Conservation (phyloP, 2,329 filamentous ascomycete genomes). For the Ophiostoma quercus region DNA sequence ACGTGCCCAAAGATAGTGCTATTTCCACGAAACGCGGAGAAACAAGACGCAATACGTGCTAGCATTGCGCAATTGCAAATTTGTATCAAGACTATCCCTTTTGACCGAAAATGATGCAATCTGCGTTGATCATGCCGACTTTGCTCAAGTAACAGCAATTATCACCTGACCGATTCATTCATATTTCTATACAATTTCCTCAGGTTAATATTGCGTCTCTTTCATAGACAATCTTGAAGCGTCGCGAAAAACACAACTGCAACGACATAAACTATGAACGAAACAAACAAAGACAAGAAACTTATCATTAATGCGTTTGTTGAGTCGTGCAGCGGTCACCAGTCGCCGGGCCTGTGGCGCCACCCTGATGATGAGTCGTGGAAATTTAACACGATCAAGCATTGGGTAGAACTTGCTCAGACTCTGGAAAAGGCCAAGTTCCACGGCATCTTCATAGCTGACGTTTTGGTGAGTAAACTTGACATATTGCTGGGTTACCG, state of each 20-base stretch:
- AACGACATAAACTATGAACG: neutral
- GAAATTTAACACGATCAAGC: constrained; percentile 51
- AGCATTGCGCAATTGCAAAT: too few relatives aligned
- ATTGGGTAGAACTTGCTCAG: constrained; percentile 18
- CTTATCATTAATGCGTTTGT: constrained; percentile 24
- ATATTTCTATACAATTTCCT: too few relatives aligned
- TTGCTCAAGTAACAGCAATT: too few relatives aligned
- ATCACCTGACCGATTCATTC: too few relatives aligned
- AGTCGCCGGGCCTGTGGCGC: constrained; percentile 48
- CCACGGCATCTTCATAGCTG: constrained; percentile 17
- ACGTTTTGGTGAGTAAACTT: neutral
- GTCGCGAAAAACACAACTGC: neutral
- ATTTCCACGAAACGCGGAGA: too few relatives aligned
- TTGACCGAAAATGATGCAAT: too few relatives aligned
- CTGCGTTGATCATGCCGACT: too few relatives aligned
- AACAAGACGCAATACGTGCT: too few relatives aligned
- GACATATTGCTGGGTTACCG: neutral
- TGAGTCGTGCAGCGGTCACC: constrained; percentile 39
- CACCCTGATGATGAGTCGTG: constrained; percentile 60
- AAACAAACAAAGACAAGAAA: constrained; percentile 1
- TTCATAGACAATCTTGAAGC: too few relatives aligned
- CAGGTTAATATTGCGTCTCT: too few relatives aligned
- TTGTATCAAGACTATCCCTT: too few relatives aligned
- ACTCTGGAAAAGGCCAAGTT: constrained; percentile 10
- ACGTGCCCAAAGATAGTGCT: too few relatives aligned